A percentile compares a stretch with the other conserved stretches of the same genome.
phyloP scores from a whole-genome alignment of 2,329 filamentous ascomycete genomes.

The Colletotrichum sublineola region DNA sequence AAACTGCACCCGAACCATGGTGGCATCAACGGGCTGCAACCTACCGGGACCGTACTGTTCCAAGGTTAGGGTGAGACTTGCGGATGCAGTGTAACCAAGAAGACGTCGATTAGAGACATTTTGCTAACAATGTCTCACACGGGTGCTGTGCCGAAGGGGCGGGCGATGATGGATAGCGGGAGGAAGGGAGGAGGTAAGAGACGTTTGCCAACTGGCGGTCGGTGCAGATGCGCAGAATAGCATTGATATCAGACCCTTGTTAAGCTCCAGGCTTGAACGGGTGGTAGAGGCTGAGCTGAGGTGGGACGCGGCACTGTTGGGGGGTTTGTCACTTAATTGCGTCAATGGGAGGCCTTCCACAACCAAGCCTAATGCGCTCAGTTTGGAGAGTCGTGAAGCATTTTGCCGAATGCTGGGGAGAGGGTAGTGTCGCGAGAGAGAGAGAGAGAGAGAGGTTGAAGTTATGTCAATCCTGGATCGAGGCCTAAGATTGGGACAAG shows the following conservation, averaged over 20 bases:
- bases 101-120: conserved; percentile 28
- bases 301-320: conserved; percentile 24
- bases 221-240: background rate
- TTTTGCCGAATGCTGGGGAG: conserved; percentile 4
- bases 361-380: background rate
- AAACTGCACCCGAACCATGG: background rate
- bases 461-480: conserved; percentile 29
- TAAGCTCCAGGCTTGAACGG: conserved; percentile 25
- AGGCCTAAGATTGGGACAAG: conserved; percentile 4
- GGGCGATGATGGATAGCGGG: conserved; percentile 16
- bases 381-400: background rate
- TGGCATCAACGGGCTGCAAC: background rate
- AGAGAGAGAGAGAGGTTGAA: background rate
- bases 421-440: background rate
- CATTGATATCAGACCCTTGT: conserved; percentile 6
- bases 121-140: conserved; percentile 27
- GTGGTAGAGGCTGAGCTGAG: conserved; percentile 32
- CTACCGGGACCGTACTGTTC: background rate
- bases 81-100: conserved; percentile 12
- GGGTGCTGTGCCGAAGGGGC: conserved; percentile 28
- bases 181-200: conserved; percentile 11
- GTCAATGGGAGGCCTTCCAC: conserved; percentile 18
- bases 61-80: conserved; percentile 20
- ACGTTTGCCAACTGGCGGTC: conserved; percentile 38
- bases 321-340: conserved; percentile 4